A percentile compares a stretch with the other conserved stretches of the same genome.
Conservation (phyloP, 2,329 filamentous ascomycete species). For the Scorias spongiosa region DNA sequence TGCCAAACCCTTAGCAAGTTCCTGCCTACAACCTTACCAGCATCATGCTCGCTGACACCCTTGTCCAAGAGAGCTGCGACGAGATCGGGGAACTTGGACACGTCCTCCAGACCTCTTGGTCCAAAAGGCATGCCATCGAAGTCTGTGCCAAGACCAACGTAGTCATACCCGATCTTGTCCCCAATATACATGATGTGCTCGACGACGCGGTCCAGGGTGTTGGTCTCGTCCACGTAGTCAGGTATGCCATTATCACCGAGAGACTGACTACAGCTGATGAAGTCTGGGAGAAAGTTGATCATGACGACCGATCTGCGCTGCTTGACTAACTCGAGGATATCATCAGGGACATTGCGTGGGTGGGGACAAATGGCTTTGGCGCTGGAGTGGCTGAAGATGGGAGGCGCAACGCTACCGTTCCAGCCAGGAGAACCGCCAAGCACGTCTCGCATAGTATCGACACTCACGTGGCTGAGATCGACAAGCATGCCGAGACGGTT, state of each 20-base stretch:
- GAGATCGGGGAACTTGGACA: slow-evolving; percentile 66
- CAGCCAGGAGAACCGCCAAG: slow-evolving; percentile 44
- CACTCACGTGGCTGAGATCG: slow-evolving; percentile 64
- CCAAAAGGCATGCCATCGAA: slow-evolving; percentile 62
- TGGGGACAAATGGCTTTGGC: slow-evolving; percentile 70
- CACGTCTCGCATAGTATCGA: slow-evolving; percentile 74
- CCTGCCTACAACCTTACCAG: slow-evolving; percentile 57
- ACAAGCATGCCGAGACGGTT: slow-evolving; percentile 91
- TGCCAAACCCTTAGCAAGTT: slow-evolving; percentile 77
- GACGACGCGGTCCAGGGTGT: slow-evolving; percentile 62
- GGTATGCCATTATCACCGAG: slow-evolving; percentile 47
- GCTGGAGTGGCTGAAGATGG: slow-evolving; percentile 82
- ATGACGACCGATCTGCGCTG: slow-evolving; percentile 63
- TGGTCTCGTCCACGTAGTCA: slow-evolving; percentile 49
- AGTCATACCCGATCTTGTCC: slow-evolving; percentile 65
- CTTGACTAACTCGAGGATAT: slow-evolving; percentile 64
- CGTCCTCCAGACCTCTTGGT: slow-evolving; percentile 67
- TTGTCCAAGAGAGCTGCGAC: slow-evolving; percentile 58
- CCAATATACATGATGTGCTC: slow-evolving; percentile 74
- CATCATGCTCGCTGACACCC: slow-evolving; percentile 61
- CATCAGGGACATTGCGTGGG: slow-evolving; percentile 78
- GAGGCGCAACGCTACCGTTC: slow-evolving; percentile 60
- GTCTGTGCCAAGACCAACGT: slow-evolving; percentile 80
- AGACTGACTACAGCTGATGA: slow-evolving; percentile 56
- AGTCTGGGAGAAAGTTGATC: slow-evolving; percentile 77